These are phyloP conservation scores for Pelargonium myrrhifolium DNA, from an alignment of 441 rosid genomes.

Conservation along the genomic window DNA sequence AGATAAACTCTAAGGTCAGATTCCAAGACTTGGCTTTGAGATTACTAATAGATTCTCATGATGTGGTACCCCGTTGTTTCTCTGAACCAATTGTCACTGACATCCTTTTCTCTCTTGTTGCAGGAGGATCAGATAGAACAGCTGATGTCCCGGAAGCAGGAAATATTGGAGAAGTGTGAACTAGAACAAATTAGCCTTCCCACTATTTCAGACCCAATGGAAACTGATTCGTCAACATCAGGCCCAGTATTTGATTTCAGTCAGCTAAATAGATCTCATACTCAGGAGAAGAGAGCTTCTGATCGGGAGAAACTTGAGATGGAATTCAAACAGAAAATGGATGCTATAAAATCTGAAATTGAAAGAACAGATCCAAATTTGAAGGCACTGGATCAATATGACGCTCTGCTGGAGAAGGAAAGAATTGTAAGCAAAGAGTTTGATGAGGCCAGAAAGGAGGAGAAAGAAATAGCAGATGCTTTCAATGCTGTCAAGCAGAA, in stretches of 20 bases:
- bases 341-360: slow-evolving; percentile 57
- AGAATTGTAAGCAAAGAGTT: slow-evolving; percentile 68
- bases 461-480: slow-evolving; percentile 76
- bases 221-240: slow-evolving; percentile 45
- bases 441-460: slow-evolving; percentile 84
- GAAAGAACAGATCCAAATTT: slow-evolving; percentile 92
- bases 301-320: slow-evolving; percentile 72
- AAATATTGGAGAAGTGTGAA: slow-evolving; percentile 78
- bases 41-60: slow-evolving; percentile 12
- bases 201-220: slow-evolving; percentile 62
- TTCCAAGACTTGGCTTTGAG: slow-evolving; percentile 17
- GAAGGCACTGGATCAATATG: slow-evolving; percentile 94
- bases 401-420: slow-evolving; percentile 82
- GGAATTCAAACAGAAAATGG: slow-evolving; percentile 78
- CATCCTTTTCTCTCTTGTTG: slow-evolving; percentile 25
- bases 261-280: slow-evolving; percentile 67
- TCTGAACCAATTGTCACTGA: slow-evolving; percentile 17
- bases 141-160: slow-evolving; percentile 63
- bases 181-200: slow-evolving; percentile 77
- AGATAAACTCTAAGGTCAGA: slow-evolving; percentile 69
- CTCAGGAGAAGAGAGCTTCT: slow-evolving; percentile 67
- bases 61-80: slow-evolving; percentile 1
- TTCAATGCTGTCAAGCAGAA: slow-evolving; percentile 71
- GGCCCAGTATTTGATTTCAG: slow-evolving; percentile 76
- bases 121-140: slow-evolving; percentile 81